Evolutionary conservation across 2,329 filamentous ascomycete species (phyloP), one percentile per base, ranked within the genome.

Genomic region (Aspergillus fumigatus): DNA sequence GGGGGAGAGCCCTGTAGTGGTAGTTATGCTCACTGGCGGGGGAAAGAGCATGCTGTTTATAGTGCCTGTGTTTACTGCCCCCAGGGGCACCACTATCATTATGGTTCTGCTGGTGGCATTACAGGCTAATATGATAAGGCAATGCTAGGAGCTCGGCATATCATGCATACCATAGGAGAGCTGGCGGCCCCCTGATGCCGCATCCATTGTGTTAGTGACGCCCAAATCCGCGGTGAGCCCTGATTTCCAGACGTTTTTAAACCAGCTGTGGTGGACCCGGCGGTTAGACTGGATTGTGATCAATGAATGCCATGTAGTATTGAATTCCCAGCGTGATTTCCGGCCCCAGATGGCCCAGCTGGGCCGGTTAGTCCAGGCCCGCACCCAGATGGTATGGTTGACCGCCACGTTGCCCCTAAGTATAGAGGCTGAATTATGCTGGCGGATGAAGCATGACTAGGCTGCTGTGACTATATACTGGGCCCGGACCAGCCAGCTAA

Each of bases 321-420:
- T 60, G 10, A 57, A 59, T 23, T 2, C 19, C 10, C 25, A 45
- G 40, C 10, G 35, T 26, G 38, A 54, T 51, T 58, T 62, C 8
- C 27, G 49, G 9, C 51, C 49, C 1, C 32, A 26, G 3, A 48
- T 54, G 17, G 17, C 25, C 10, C 11, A 27, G 21, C 11, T 49
- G 8, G 38, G 38, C 2, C 2, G 3, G 3, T 41, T 41, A 41
- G 17, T 41, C 1, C 2, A 19, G 17, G 41, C 48, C 1, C 19
- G 29, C 4, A 57, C 48, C 41, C 32, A 59, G 57, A 51, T 59
- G 7, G 57, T 61, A 17, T 59, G 53, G 19, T 53, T 61, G 3
- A 61, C 54, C 10, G 55, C 55, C n/a, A 61, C 25, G 19, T 48
- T 62, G 4, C 60, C 56, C 11, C 58, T 53, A 0, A 50, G 3